Percentiles rank a stretch among this genome's conserved stretches.
phyloP scores from a whole-genome alignment of 176 grass and related monocot species.

The Cymbopogon citratus region DNA sequence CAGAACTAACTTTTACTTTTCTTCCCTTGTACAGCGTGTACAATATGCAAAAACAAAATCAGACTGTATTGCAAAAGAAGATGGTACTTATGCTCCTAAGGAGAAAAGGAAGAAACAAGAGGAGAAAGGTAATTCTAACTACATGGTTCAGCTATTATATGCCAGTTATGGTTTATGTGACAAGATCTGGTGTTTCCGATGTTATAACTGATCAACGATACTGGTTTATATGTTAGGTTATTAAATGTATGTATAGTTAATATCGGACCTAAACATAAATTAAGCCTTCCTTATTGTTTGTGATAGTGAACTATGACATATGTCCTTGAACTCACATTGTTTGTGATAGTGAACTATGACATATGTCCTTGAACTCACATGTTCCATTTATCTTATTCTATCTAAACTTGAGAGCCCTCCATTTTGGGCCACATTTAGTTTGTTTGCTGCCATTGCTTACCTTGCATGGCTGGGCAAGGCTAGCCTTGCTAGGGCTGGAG shows the following conservation, averaged over 20 bases:
- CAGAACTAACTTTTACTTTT: constrained; percentile 13
- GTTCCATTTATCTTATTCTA: neutral
- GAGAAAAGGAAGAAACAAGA: constrained; percentile 98
- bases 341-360: neutral
- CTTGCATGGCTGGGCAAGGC: neutral
- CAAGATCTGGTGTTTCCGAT: neutral
- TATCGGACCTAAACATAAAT: neutral
- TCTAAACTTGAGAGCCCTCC: neutral
- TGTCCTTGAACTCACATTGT: neutral
- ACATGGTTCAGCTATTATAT: neutral
- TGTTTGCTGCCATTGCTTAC: neutral
- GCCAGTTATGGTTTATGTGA: neutral
- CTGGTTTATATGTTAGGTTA: neutral
- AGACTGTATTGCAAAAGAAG: constrained; percentile 85
- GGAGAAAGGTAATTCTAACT: constrained; percentile 70
- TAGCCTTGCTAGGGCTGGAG: neutral
- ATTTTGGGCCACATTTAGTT: neutral
- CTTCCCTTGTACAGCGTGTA: constrained; percentile 45
- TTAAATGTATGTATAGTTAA: neutral
- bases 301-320: neutral
- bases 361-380: neutral
- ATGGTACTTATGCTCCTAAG: constrained; percentile 75
- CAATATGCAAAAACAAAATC: constrained; percentile 96
- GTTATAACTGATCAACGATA: neutral
- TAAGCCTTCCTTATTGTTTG: neutral